Evolutionary conservation across 495 filamentous ascomycete species (phyloP), one percentile per base, ranked within the genome.

Genomic region (Aspergillus sparsus): DNA sequence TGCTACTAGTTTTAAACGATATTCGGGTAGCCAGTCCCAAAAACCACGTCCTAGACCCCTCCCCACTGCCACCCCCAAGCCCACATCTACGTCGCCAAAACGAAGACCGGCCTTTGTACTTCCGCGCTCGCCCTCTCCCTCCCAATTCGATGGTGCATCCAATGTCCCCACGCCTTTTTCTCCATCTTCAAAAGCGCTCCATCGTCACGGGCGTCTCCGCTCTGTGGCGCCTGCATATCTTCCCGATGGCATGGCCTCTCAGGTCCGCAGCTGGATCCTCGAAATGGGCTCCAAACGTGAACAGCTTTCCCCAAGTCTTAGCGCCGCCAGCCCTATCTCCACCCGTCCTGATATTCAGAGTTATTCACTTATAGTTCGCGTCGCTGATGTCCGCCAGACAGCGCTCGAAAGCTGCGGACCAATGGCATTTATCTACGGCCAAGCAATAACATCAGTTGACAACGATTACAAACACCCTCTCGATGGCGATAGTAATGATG

Each of bases 191-290:
- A 68, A 67, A n/a, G 64, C 68, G 3, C 57, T 76, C 0, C 65
- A 62, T 27, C 72, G 74, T 21, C 70, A 71, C 12, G 75, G 76
- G 7, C 59, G 71, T 32, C 45, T 58, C 4, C 70, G 70, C 12
- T 50, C 66, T 6, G 57, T 62, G 15, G 64, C 52, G 0, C 59
- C 65, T 6, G 62, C 41, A 4, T 78, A 77, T 57, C 32, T 71
- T 0, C 68, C 76, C 2, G 77, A 74, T 10, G 77, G 77, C 13
- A 77, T 80, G 75, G 77, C 77, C 2, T 68, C 75, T 2, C 66
- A 77, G 46, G 69, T 77, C 18, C 76, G 77, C 31, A 68, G 75
- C 47, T 80, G 77, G 77, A 66, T 80, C 34, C 61, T 80, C 21
- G 77, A 80, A 49, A 73, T 69, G 60, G 76, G 74, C 15, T 59